A percentile compares a stretch with the other conserved stretches of the same genome.
phyloP scores from a whole-genome alignment of 116 monocot genomes.

The Zostera marina region DNA sequence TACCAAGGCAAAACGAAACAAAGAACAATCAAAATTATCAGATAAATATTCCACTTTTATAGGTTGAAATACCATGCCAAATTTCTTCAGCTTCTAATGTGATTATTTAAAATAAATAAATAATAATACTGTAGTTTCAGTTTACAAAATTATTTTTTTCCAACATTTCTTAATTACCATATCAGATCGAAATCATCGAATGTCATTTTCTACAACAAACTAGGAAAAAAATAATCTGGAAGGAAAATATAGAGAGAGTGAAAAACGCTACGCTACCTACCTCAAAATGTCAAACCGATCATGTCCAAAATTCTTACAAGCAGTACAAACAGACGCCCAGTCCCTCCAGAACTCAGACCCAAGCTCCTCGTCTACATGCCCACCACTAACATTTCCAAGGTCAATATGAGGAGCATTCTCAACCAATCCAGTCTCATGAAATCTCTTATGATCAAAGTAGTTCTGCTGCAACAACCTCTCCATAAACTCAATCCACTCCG shows the following conservation, averaged over 20 bases:
- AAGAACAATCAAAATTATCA: too few relatives aligned
- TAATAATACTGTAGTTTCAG: not conserved
- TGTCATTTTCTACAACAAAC: not conserved
- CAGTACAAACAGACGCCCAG: constrained; percentile 66
- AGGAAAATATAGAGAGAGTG: not conserved
- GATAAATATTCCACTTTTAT: too few relatives aligned
- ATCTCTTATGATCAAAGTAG: constrained; percentile 52
- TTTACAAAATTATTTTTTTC: not conserved
- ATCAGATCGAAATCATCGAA: not conserved
- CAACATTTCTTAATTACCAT: not conserved
- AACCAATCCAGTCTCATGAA: constrained; percentile 27
- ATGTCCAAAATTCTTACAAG: constrained; percentile 69
- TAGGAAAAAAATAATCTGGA: not conserved
- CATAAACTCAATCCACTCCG: constrained; percentile 44
- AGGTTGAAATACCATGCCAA: too few relatives aligned
- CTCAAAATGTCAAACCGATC: constrained; percentile 90
- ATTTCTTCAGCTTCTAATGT: too few relatives aligned
- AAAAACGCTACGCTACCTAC: constrained; percentile 28
- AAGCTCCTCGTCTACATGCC: constrained; percentile 16
- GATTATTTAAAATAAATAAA: too few relatives aligned
- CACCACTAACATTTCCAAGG: constrained; percentile 8
- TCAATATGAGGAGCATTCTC: constrained; percentile 27
- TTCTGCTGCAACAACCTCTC: constrained; percentile 67
- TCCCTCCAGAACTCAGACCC: constrained; percentile 69
- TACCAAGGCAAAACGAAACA: too few relatives aligned